These are phyloP conservation scores for Kalmusia sp. DNA, from an alignment of 2,329 filamentous ascomycete genomes.

Conservation along the genomic window DNA sequence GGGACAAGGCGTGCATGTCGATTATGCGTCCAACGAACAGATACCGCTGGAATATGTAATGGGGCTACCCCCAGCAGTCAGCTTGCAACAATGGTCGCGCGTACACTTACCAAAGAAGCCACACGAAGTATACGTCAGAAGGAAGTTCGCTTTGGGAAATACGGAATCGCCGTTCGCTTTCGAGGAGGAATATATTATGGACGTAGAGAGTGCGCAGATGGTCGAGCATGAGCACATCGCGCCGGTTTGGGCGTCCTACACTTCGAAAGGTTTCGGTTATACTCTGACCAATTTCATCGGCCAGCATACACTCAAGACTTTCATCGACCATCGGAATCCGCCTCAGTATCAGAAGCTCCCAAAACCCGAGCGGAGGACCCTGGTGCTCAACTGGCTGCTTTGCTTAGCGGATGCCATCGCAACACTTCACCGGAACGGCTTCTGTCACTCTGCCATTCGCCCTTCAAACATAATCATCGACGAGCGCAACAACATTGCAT, in stretches of 20 bases:
- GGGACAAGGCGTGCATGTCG: constrained; percentile 65
- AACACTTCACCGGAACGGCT: constrained; percentile 69
- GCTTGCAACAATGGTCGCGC: constrained; percentile 61
- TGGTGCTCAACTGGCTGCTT: constrained; percentile 77
- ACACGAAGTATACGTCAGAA: constrained; percentile 64
- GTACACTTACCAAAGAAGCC: constrained; percentile 70
- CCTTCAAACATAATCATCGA: constrained; percentile 75
- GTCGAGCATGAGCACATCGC: constrained; percentile 73
- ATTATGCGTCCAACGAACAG: constrained; percentile 71
- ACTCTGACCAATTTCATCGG: constrained; percentile 70
- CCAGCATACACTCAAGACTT: constrained; percentile 71
- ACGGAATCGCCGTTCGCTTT: constrained; percentile 37
- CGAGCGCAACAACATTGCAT: constrained; percentile 69
- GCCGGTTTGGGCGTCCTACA: constrained; percentile 76
- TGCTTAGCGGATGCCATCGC: constrained; percentile 74
- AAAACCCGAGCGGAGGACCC: constrained; percentile 65
- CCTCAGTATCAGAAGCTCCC: constrained; percentile 67
- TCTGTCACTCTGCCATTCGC: constrained; percentile 72
- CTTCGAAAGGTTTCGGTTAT: constrained; percentile 68
- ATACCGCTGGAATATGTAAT: constrained; percentile 74
- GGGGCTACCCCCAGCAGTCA: constrained; percentile 59
- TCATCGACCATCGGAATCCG: constrained; percentile 68
- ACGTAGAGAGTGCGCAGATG: constrained; percentile 65
- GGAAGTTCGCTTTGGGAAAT: constrained; percentile 61
- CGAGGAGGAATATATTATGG: constrained; percentile 63